Evolutionary conservation across 2,329 filamentous ascomycete genomes (phyloP).

Genomic region (Colletotrichum sp.): DNA sequence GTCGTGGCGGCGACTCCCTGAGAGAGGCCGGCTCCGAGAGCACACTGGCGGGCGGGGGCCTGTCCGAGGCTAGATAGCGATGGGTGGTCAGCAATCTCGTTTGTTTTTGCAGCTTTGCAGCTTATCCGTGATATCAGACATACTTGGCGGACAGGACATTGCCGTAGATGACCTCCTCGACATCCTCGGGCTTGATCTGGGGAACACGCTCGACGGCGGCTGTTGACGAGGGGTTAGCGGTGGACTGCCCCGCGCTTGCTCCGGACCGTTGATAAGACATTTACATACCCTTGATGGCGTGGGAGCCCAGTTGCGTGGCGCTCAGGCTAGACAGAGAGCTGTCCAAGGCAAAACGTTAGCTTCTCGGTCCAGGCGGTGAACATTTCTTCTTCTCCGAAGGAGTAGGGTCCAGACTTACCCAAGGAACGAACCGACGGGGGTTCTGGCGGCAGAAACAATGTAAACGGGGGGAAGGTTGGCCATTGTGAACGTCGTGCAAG

Average conservation of each 20-base stretch:
- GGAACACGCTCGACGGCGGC: constrained; percentile 85
- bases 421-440: constrained; percentile 92
- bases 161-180: constrained; percentile 97
- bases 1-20: constrained; percentile 85
- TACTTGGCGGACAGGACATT: constrained; percentile 98
- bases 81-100: background rate
- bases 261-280: background rate
- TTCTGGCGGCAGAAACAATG: constrained; percentile 91
- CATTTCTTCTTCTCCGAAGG: constrained; percentile 2
- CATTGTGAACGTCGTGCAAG: constrained; percentile 57
- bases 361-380: constrained; percentile 6
- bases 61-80: constrained; percentile 77
- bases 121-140: constrained; percentile 27
- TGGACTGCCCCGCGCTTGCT: background rate
- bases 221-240: constrained; percentile 31
- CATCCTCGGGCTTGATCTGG: constrained; percentile 84
- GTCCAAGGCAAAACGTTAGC: constrained; percentile 23
- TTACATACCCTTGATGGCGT: constrained; percentile 87
- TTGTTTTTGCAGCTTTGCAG: background rate
- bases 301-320: constrained; percentile 85
- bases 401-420: constrained; percentile 61
- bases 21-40: constrained; percentile 84
- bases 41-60: constrained; percentile 94
- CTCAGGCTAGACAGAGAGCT: constrained; percentile 89
- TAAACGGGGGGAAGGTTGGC: constrained; percentile 86